Base-by-base conservation (phyloP, 1,284 basidiomycete species). In the Leccinum griseonigrum region DNA sequence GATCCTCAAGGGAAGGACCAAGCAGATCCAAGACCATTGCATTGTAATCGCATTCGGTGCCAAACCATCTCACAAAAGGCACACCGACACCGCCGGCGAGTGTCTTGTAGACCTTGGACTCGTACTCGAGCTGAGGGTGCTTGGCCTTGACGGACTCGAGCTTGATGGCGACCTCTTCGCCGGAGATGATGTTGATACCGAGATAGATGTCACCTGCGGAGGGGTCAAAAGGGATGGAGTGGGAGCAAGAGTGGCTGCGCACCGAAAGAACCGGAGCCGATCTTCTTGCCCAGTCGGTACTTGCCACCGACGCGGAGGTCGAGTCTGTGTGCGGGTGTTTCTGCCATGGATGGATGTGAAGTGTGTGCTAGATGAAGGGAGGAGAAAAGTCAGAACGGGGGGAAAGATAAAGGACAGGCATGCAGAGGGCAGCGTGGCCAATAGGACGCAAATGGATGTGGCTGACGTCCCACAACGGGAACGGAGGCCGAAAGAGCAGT, bases 151-250 rank as follows among this genome's bases (percentile, higher is more conserved):
- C 94, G 1, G 95, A 98, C 80, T 99, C 97, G 70, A 99, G 91
- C 82, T 99, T 99, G 87, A 99, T 98, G 74, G 96, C 97, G 63
- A 99, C 97, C 77, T 98, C 97, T 77, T 99, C 96, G 57, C 97
- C 97, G n/a, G 96, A 98, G 76, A 99, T 98, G 81, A 99, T 98
- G 85, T 99, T 98, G 78, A 98, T 96, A 65, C 97, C 97, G 64
- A 99, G 92, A 78, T 98, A 99, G 77, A 99, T 99, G 75, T 99
- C 97, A 79, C 95, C 95, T 96, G 52, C 28, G 14, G 4, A 11
- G 11, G 16, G 50, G 57, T 66, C 10, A 67, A 40, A 28, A 56
- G 16, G 4, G 0, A 13, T 3, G 31, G 0, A n/a, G 16, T 34
- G 8, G 26, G 54, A 53, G 2, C 28, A 57, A 32, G n/a, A 29